Conservation (phyloP, 139 green algal species). For the Bryopsis sp. region DNA sequence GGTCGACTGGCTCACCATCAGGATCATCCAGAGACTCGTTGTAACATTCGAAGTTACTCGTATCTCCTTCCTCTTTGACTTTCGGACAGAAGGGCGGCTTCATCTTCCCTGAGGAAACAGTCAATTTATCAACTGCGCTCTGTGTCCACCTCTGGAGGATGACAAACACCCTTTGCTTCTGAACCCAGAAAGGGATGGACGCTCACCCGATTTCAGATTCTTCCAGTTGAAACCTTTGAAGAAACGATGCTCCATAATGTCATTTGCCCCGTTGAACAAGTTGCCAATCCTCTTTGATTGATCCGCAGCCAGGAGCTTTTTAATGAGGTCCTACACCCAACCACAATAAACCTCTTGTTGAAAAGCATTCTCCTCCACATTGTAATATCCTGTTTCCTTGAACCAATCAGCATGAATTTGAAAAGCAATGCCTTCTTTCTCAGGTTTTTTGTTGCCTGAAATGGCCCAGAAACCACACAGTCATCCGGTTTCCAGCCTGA, state of each 20-base stretch:
- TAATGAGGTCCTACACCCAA: slow-evolving; percentile 4
- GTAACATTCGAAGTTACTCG: slow-evolving; percentile 5
- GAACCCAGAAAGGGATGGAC: no score
- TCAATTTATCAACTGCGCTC: neutral
- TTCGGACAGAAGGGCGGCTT: neutral
- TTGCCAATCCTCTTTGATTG: slow-evolving; percentile 12
- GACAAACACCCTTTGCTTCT: no score
- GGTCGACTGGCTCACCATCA: no score
- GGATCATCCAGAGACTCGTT: no score
- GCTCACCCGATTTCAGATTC: neutral
- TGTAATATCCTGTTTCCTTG: no score
- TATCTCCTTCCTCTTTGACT: neutral
- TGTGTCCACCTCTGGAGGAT: neutral
- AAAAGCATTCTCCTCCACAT: no score
- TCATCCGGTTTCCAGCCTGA: neutral
- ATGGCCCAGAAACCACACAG: no score
- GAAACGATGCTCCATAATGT: slow-evolving; percentile 17
- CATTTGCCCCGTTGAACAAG: slow-evolving; percentile 5
- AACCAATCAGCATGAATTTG: no score
- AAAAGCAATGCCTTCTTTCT: no score
- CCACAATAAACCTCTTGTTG: neutral
- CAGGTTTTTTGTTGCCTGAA: no score
- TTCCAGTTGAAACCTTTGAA: slow-evolving; percentile 20
- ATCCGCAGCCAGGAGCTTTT: neutral
- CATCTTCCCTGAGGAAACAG: slow-evolving; percentile 5